Base-by-base conservation (phyloP, 1,139 yeast genomes). In the Yamadazyma epiphylla region DNA sequence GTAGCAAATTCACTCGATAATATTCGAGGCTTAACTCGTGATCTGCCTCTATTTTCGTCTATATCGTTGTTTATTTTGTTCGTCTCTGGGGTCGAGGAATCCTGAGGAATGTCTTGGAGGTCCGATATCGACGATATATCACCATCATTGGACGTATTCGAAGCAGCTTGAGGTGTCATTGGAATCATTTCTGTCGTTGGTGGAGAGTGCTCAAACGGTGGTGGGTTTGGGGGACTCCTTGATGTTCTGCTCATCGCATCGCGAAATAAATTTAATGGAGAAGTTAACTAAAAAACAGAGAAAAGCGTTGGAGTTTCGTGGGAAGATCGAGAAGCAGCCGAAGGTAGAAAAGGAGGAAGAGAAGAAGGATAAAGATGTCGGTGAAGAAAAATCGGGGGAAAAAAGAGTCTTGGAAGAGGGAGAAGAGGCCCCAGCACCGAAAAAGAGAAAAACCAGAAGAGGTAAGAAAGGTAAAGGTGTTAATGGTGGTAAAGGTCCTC, bases 391-490 rank as follows among this genome's bases (percentile, higher is more conserved):
- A 30, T 38, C 42, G 14, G 48, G 45, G 30, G 29, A 32, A 16
- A 47, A 41, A 15, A 46, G 42, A 24, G 44, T 42, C 30, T 32
- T 36, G 26, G 41, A 37, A 27, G 38, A 34, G 19, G 27, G 27
- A 13, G 30, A 25, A 11, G 50, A 44, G 7, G 65, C 49, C 29
- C 65, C 62, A n/a, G 57, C 58, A 4, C 66, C 64, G 45, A 81
- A 81, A 62, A 82, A 81, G 52, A 64, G 89, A 41, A 81, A 81
- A 54, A 82, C 89, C 4, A 74, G 91, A 61, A 66, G 89, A 60
- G 88, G 89, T 14, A 80, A 80, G 56, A 79, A 77, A 41, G 84
- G 84, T 15, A 76, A 68, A 59, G 77, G 74, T 11, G 60, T 55
- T 4, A 65, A 67, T 38, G 61, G 58, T 12, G 72, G 73, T 9